Evolutionary conservation across 441 rosid species (phyloP), one percentile per base, ranked within the genome.

Genomic region (Pelargonium fulgidum): DNA sequence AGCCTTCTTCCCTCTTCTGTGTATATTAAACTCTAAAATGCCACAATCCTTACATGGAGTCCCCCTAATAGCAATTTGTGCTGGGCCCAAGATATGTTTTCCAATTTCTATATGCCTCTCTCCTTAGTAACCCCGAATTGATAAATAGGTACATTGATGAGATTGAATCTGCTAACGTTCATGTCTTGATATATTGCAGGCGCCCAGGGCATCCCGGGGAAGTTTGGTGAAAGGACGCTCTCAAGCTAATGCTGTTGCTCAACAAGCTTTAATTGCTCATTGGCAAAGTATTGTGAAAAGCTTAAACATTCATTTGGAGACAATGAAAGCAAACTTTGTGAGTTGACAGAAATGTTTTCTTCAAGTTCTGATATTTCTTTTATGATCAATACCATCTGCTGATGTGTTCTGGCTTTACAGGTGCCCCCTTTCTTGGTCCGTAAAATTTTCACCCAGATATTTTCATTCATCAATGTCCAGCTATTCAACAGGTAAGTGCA

Each of bases 221-320:
- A 92, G 99, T 86, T 79, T 95, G 70, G 99, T 95, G 41, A 95
- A 95, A 85, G 98, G 99, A 73, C 97, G 98, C 29, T 89, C 96
- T 0, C 89, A 89, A 42, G 93, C 88, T 62, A 95, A 86, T 72
- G 75, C 87, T 22, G 90, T 92, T 41, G 97, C 89, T 8, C 99
- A 95, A 77, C 98, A 92, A 79, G 88, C 97, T 44, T 81, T 95
- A 82, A 92, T 95, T 68, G 96, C 98, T 24, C 98, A 92, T 73
- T 95, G 98, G 99, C 98, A 90, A 85, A 97, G 96, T 73, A 95
- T 92, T 73, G 94, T 91, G 63, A 95, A 89, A 84, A 92, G 97
- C 84, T 96, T 92, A 22, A 92, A 93, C 68, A 95, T 84, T 81
- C 89, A 89, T 85, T 82, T 95, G 67, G 87, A 87, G 73, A 90